Evolutionary conservation across 768 basidiomycete species (phyloP).

Genomic region (Kwoniella dendrophila): DNA sequence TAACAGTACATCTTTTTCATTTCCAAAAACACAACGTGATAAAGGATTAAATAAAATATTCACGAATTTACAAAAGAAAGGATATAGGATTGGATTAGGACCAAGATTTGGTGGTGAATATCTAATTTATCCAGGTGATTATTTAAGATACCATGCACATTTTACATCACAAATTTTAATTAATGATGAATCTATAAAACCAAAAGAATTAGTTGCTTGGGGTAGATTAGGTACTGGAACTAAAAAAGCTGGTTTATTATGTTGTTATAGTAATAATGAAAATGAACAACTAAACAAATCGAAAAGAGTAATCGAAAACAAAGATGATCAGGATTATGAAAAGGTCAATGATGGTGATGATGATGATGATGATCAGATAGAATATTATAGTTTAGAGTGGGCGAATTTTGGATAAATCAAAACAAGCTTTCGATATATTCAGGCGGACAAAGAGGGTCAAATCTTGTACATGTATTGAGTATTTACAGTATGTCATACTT

Average conservation of each 20-base stretch:
- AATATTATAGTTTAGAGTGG: slow-evolving; percentile 58
- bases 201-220: slow-evolving; percentile 94
- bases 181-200: slow-evolving; percentile 63
- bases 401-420: slow-evolving; percentile 57
- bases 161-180: slow-evolving; percentile 82
- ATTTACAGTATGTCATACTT: too few relatives aligned
- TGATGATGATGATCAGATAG: slow-evolving; percentile 42
- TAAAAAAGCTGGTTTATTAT: slow-evolving; percentile 91
- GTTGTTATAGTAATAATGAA: slow-evolving; percentile 73
- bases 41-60: slow-evolving; percentile 31
- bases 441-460: too few relatives aligned
- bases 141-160: slow-evolving; percentile 94
- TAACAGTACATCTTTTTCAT: slow-evolving; percentile 38
- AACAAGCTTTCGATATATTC: too few relatives aligned
- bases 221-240: slow-evolving; percentile 94
- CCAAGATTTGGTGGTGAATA: slow-evolving; percentile 89
- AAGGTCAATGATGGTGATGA: slow-evolving; percentile 63
- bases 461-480: too few relatives aligned
- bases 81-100: slow-evolving; percentile 44
- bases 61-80: slow-evolving; percentile 23
- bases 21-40: slow-evolving; percentile 32
- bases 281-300: not conserved
- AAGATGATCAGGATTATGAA: slow-evolving; percentile 51
- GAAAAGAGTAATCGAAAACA: slow-evolving; percentile 1
- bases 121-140: slow-evolving; percentile 94